Evolutionary conservation across 306 rosid genomes (phyloP).

Genomic region (Cucurbita pepo): DNA sequence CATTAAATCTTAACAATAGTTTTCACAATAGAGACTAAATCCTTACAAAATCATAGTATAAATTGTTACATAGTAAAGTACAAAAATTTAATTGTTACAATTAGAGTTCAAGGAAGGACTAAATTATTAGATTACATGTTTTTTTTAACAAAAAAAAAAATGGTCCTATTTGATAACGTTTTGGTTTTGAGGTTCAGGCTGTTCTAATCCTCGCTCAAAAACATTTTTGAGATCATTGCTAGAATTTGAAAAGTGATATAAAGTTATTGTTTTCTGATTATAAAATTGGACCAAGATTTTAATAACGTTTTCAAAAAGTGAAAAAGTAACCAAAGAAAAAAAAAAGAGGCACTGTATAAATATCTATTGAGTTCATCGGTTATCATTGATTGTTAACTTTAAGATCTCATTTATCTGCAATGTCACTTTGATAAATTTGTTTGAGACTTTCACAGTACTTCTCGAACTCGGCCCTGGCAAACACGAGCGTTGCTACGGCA

Average conservation of each 20-base stretch:
- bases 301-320: background rate
- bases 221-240: no score
- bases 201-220: no score
- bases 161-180: background rate
- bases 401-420: background rate
- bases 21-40: no score
- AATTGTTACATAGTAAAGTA: no score
- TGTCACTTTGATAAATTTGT: background rate
- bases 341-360: background rate
- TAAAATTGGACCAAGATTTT: background rate
- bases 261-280: no score
- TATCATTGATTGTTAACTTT: background rate
- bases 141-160: no score
- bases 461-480: constrained; percentile 53
- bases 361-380: background rate
- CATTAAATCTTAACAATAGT: no score
- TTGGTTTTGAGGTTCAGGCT: background rate
- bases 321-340: background rate
- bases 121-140: no score
- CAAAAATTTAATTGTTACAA: no score
- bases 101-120: no score
- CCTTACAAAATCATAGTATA: no score
- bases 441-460: constrained; percentile 30
- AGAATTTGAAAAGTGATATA: no score
- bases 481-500: constrained; percentile 59